Conservation (phyloP, 2,329 filamentous ascomycete species). For the Phialophora chinensis region DNA sequence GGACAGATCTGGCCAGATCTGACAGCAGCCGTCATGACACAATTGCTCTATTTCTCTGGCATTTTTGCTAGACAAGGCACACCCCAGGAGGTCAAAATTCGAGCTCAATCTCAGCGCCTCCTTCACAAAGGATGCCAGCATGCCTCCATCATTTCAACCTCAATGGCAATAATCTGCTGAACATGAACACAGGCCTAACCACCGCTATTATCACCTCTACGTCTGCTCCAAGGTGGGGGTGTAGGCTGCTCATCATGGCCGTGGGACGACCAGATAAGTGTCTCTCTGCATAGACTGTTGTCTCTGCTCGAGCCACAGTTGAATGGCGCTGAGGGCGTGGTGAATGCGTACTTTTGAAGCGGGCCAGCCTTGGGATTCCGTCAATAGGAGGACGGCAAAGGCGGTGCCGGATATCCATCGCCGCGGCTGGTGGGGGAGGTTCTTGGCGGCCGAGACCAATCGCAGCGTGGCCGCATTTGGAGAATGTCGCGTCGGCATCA, state of each 20-base stretch:
- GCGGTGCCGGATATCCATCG: constrained; percentile 19
- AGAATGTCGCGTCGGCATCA: constrained; percentile 16
- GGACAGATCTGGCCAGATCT: too few relatives aligned
- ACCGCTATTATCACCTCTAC: background rate
- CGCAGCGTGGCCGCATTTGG: constrained; percentile 9
- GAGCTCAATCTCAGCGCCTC: background rate
- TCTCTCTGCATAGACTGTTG: background rate
- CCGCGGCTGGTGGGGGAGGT: background rate
- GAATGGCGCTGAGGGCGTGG: background rate
- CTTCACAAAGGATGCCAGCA: background rate
- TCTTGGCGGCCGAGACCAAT: constrained; percentile 6
- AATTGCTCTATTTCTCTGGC: background rate
- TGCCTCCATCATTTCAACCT: background rate
- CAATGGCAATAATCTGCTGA: background rate
- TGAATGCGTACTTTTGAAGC: background rate
- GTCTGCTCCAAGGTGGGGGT: too few relatives aligned
- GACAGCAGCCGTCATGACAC: background rate
- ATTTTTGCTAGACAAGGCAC: background rate
- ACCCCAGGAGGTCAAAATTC: background rate
- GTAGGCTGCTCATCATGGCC: too few relatives aligned
- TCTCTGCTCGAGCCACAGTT: background rate
- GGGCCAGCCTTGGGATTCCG: background rate
- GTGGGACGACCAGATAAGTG: too few relatives aligned
- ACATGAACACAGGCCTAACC: background rate
- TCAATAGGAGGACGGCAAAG: constrained; percentile 1